Base-by-base conservation (phyloP, 805 yeast genomes). In the Kluyveromyces aestuarii region DNA sequence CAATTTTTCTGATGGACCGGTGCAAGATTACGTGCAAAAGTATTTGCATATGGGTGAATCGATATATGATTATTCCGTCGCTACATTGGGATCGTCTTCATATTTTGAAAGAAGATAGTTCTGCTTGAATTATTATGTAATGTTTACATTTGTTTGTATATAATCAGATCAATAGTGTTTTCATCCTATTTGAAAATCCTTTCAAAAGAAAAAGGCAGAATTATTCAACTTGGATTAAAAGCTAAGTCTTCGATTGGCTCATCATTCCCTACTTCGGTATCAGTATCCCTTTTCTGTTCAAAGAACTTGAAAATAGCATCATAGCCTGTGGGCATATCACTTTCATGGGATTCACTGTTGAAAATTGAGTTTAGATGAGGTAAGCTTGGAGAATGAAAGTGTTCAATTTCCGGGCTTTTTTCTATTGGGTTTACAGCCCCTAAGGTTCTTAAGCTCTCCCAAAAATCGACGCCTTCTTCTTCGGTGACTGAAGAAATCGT, bases 11-110 rank as follows among this genome's bases (percentile, higher is more conserved):
- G 72, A 73, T 48, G 67, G 70, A 17, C 76, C 76, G 8, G 65
- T 77, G 6, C 74, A 73, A 54, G 68, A 71, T 37, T 81, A 80
- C 56, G 71, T 82, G 6, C 68, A 70, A 36, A 82, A 80, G 61
- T 93, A 90, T 62, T 73, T 93, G 53, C 84, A 80, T 46, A 62
- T 82, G 27, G 99, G 99, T n/a, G 99, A 93, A 60, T 80, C 81
- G 65, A 69, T 84, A 2, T 81, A 83, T 55, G 96, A 89, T 60
- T 76, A 79, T 48, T 71, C 84, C 18, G 82, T 84, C 10, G 83
- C 85, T 3, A 72, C 79, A 54, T 76, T 88, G 72, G 79, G 82
- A 40, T 72, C 82, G 7, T 85, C 96, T 1, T 75, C 78, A 17
- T 87, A 83, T 67, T 93, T 90, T 65, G 79, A 69, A 44, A 76